A percentile compares a stretch with the other conserved stretches of the same genome.
These are phyloP conservation scores for Aspergillus chevalieri DNA, from an alignment of 2,329 filamentous ascomycete genomes.

Conservation along the genomic window DNA sequence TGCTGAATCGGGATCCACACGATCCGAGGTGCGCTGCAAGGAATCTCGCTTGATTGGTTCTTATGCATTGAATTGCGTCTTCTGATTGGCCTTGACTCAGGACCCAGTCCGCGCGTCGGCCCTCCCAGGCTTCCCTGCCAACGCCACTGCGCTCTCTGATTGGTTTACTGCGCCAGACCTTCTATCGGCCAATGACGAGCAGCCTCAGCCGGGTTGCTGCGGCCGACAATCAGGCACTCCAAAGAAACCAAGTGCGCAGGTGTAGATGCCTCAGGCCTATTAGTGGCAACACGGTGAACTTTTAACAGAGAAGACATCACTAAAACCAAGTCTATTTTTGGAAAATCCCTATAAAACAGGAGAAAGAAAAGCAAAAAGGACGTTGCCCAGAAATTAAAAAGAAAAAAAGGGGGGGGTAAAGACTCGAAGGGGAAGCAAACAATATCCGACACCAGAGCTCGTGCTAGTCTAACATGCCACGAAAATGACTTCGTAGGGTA, in stretches of 20 bases:
- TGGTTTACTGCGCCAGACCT: conserved; percentile 3
- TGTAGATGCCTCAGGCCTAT: background rate
- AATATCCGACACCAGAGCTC: conserved; percentile 16
- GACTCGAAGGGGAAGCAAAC: conserved; percentile 2
- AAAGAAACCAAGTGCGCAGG: background rate
- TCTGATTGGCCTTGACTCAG: conserved; percentile 8
- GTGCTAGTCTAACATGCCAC: conserved; percentile 16
- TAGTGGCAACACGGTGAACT: background rate
- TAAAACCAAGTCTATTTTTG: conserved; percentile 1
- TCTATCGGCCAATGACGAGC: background rate
- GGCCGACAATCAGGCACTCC: background rate
- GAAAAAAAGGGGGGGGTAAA: conserved; percentile 3
- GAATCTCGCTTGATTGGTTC: conserved; percentile 13
- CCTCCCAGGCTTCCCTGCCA: conserved; percentile 9
- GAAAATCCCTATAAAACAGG: background rate
- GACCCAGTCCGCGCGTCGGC: conserved; percentile 14
- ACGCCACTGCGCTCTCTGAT: conserved; percentile 4
- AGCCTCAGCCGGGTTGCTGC: background rate
- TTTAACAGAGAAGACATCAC: background rate
- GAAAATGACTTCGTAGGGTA: conserved; percentile 8
- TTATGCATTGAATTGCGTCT: too few species aligned
- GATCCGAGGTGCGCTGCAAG: conserved; percentile 15
- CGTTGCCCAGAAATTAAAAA: conserved; percentile 4
- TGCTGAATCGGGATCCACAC: conserved; percentile 4
- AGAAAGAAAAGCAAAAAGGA: conserved; percentile 1